Conservation (phyloP, 2,329 filamentous ascomycete genomes). For the Diaporthe eres region DNA sequence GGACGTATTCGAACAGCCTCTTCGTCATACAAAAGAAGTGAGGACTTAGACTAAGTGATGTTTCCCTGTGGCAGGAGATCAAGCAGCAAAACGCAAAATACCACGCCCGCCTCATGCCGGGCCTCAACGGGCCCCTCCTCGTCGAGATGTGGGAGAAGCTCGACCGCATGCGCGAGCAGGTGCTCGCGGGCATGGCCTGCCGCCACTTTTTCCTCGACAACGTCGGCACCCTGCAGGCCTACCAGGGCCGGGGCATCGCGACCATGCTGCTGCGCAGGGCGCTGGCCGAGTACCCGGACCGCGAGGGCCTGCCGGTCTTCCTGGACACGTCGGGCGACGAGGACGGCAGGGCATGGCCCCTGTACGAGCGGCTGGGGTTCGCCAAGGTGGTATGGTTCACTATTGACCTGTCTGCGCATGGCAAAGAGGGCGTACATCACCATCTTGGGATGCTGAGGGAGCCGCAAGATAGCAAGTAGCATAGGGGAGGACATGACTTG, state of each 20-base stretch:
- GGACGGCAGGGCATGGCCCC: constrained; percentile 32
- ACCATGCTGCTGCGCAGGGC: constrained; percentile 17
- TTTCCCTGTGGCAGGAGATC: not conserved
- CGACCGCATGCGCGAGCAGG: constrained; percentile 33
- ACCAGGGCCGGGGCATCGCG: constrained; percentile 30
- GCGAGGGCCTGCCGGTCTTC: constrained; percentile 24
- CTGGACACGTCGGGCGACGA: constrained; percentile 37
- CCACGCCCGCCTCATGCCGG: constrained; percentile 28
- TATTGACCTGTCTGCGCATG: constrained; percentile 18
- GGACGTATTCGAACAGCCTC: rapidly evolving
- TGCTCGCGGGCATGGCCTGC: constrained; percentile 18
- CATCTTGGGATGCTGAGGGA: constrained; percentile 34
- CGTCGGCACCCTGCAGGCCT: constrained; percentile 29
- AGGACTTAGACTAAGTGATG: not conserved
- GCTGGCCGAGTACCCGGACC: constrained; percentile 22
- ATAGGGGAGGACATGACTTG: not conserved
- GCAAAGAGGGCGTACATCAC: constrained; percentile 11
- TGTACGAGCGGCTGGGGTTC: constrained; percentile 36
- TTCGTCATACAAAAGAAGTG: too few relatives aligned
- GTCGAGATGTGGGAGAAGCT: constrained; percentile 37
- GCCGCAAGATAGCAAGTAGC: not conserved
- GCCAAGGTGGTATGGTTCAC: constrained; percentile 19
- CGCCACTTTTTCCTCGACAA: constrained; percentile 31
- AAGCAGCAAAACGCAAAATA: constrained; percentile 1
- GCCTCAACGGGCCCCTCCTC: constrained; percentile 31